Base-by-base conservation (phyloP, 2,329 filamentous ascomycete species). In the Leptographium flavum region DNA sequence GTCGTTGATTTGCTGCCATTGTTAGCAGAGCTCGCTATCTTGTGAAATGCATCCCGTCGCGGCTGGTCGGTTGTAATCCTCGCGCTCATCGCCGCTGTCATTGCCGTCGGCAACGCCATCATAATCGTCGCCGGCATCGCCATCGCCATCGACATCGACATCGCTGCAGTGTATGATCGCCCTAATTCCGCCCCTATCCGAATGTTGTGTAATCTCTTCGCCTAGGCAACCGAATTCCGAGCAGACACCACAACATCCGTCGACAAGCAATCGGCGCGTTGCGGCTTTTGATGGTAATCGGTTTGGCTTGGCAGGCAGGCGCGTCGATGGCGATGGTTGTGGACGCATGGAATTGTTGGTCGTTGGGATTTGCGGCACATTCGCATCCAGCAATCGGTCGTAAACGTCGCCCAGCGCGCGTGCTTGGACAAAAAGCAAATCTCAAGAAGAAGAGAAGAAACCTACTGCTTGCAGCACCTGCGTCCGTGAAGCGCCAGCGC, bases 1-100 rank as follows among this genome's bases (percentile, higher is more conserved):
- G 60, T 88, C 85, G 64, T 96, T 83, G 66, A 98, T 94, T 93
- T 96, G 84, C 92, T 98, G 62, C 15, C 6, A 9, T 15, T 13
- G 45, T 49, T 35, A 49, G 49, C 41, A 39, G 11, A 13, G 17
- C 5, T 11, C 14, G 9, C 25, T n/a, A 9, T 17, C 10, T 22
- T 2, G 9, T 19, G 7, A 6, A 19, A 22, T 2, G n/a, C n/a
- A n/a, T n/a, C n/a, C n/a, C n/a, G n/a, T n/a, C n/a, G n/a, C n/a
- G n/a, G n/a, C n/a, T n/a, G n/a, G n/a, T n/a, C n/a, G n/a, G n/a
- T n/a, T n/a, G n/a, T n/a, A n/a, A n/a, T n/a, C n/a, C n/a, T 13
- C 9, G 17, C 35, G 9, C 5, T 37, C 21, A 39, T 37, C 36
- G 22, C 36, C 22, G 22, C 22, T 14, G 13, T 39, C 35, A 6